Conservation (phyloP, 2,329 filamentous ascomycete species). For the Exophiala oligosperma region DNA sequence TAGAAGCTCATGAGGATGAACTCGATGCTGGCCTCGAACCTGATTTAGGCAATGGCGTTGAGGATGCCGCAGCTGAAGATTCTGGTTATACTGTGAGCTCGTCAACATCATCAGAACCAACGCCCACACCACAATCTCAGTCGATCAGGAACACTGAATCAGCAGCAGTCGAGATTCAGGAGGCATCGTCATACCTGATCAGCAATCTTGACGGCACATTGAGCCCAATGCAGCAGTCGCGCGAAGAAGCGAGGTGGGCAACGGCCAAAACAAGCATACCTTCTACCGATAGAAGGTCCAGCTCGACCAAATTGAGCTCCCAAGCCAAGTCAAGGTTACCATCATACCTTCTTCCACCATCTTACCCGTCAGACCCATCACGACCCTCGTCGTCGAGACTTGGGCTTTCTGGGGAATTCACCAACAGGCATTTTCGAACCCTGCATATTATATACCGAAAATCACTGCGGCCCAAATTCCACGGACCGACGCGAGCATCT, state of each 20-base stretch:
- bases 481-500: slow-evolving; percentile 14
- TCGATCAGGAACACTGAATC: neutral
- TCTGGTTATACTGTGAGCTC: neutral
- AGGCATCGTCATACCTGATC: neutral
- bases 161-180: neutral
- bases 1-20: slow-evolving; percentile 6
- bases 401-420: slow-evolving; percentile 22
- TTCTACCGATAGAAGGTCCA: neutral
- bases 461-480: slow-evolving; percentile 28
- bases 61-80: neutral
- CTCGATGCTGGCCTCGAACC: neutral
- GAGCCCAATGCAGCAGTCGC: neutral
- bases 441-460: slow-evolving; percentile 31
- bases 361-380: slow-evolving; percentile 27
- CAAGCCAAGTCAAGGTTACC: slow-evolving; percentile 5
- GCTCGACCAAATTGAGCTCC: neutral
- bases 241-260: slow-evolving; percentile 4
- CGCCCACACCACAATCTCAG: neutral
- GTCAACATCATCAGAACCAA: neutral
- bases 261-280: slow-evolving; percentile 16
- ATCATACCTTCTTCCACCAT: slow-evolving; percentile 29
- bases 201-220: neutral
- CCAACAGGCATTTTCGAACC: slow-evolving; percentile 29
- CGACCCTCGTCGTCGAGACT: slow-evolving; percentile 16
- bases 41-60: neutral